Percentiles rank a stretch among this genome's conserved stretches.
phyloP scores from a whole-genome alignment of 371 early-diverging fungal genomes.

The Syncephalastrum sp. region DNA sequence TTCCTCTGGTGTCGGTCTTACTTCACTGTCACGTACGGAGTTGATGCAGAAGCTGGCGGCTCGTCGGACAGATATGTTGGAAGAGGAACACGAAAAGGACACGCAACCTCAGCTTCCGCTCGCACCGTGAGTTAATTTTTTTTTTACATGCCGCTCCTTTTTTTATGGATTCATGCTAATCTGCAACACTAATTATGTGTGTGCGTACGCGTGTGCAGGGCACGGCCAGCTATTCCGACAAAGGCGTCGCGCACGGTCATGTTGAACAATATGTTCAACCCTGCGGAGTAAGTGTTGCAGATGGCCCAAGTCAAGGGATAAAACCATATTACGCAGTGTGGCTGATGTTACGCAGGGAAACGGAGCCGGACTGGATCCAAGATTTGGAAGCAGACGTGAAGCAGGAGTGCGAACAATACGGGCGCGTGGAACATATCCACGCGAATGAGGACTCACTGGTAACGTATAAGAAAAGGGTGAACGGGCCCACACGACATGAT shows the following conservation, averaged over 20 bases:
- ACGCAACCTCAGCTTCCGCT: not conserved
- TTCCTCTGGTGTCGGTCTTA: constrained; percentile 67
- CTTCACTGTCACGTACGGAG: constrained; percentile 76
- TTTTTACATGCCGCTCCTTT: constrained; percentile 2
- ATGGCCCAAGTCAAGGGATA: not conserved
- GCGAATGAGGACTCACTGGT: constrained; percentile 69
- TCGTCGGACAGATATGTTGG: constrained; percentile 31
- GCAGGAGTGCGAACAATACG: constrained; percentile 82
- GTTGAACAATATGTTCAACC: constrained; percentile 92
- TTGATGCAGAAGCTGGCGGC: constrained; percentile 85
- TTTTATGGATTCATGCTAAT: not conserved
- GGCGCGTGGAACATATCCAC: constrained; percentile 73
- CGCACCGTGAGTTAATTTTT: constrained; percentile 21
- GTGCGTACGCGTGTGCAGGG: constrained; percentile 14
- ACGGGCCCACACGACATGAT: too few species aligned
- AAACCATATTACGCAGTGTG: too few species aligned
- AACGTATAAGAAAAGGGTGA: constrained; percentile 6
- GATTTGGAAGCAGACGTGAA: constrained; percentile 88
- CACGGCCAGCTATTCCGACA: constrained; percentile 44
- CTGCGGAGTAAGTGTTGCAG: constrained; percentile 68
- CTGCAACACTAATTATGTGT: constrained; percentile 2
- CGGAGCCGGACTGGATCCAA: constrained; percentile 83
- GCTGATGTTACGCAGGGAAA: constrained; percentile 59
- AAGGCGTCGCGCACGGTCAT: constrained; percentile 62
- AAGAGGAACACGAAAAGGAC: constrained; percentile 9